Conservation (phyloP, 768 basidiomycete species). For the Termitomyces sp. region DNA sequence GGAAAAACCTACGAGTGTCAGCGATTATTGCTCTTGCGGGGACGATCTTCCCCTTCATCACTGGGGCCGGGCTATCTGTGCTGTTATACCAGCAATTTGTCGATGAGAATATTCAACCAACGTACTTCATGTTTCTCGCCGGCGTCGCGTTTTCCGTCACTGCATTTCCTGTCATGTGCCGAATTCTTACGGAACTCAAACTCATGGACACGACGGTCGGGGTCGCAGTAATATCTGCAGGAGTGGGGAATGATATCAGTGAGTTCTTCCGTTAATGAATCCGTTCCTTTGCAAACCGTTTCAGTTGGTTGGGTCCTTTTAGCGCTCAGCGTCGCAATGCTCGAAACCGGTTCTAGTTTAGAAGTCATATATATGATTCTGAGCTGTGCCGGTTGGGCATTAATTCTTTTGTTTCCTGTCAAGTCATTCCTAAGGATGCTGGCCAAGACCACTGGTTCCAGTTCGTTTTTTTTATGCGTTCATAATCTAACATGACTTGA, state of each 20-base stretch:
- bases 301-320: constrained; percentile 83
- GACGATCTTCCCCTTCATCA: constrained; percentile 82
- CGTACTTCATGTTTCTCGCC: constrained; percentile 91
- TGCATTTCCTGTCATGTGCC: constrained; percentile 81
- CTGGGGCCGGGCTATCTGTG: constrained; percentile 64
- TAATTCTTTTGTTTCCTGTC: constrained; percentile 72
- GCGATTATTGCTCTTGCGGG: constrained; percentile 74
- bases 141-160: constrained; percentile 90
- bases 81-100: constrained; percentile 78
- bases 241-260: constrained; percentile 83
- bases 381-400: constrained; percentile 72
- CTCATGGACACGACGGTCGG: constrained; percentile 90
- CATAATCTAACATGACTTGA: neutral
- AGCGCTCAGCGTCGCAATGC: constrained; percentile 89
- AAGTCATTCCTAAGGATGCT: constrained; percentile 64
- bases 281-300: neutral
- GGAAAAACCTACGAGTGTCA: constrained; percentile 68
- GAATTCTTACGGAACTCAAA: constrained; percentile 88
- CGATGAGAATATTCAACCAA: constrained; percentile 62
- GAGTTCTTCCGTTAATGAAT: constrained; percentile 11
- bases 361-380: constrained; percentile 85
- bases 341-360: constrained; percentile 80
- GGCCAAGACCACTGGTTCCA: constrained; percentile 74
- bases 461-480: constrained; percentile 23
- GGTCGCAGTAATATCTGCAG: constrained; percentile 87